Evolutionary conservation across 805 yeast species (phyloP).

Genomic region (Spathaspora sp.): DNA sequence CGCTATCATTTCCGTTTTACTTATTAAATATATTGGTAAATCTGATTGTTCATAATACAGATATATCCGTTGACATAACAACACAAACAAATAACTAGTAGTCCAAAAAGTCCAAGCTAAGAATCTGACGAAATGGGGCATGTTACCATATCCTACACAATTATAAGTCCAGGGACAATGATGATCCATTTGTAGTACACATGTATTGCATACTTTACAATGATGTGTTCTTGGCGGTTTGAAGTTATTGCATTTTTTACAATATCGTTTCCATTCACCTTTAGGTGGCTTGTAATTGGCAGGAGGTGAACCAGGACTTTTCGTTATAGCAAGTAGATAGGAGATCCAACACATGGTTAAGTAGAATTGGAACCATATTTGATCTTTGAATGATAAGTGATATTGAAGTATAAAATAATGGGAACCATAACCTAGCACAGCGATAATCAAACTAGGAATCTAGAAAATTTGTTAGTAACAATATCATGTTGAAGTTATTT

Average conservation of each 20-base stretch:
- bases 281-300: constrained; percentile 36
- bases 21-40: constrained; percentile 54
- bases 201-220: constrained; percentile 69
- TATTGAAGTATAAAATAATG: constrained; percentile 53
- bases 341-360: constrained; percentile 67
- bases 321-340: constrained; percentile 63
- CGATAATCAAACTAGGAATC: constrained; percentile 65
- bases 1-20: constrained; percentile 49
- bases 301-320: constrained; percentile 70
- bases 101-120: constrained; percentile 59
- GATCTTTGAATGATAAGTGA: constrained; percentile 36
- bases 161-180: constrained; percentile 92
- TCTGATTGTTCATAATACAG: constrained; percentile 46
- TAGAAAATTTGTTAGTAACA: constrained; percentile 21
- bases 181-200: constrained; percentile 90
- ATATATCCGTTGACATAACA: constrained; percentile 37
- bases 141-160: constrained; percentile 78
- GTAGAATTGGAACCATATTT: constrained; percentile 44
- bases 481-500: neutral
- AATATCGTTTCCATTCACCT: constrained; percentile 63
- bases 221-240: constrained; percentile 88
- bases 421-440: constrained; percentile 57
- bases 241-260: constrained; percentile 64
- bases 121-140: constrained; percentile 79
- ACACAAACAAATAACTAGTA: constrained; percentile 43